Base-by-base conservation (phyloP, 176 grass and related monocot species). In the Oryza coarctata region DNA sequence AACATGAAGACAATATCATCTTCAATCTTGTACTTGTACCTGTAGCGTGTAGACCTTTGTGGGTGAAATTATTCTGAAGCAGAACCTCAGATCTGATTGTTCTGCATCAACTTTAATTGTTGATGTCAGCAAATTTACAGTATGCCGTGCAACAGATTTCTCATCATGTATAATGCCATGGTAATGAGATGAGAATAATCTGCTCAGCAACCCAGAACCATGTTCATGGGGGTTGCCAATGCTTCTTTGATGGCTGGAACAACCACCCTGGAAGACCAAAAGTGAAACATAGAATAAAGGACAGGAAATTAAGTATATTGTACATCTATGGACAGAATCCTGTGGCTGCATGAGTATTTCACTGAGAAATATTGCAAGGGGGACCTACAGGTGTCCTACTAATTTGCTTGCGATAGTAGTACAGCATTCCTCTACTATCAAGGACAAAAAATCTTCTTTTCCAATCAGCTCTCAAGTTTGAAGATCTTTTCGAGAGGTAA, bases 361-460 rank as follows among this genome's bases (percentile, higher is more conserved):
- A 79, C 81, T 43, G 29, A 5, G 68, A 83, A 82, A 77, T 45
- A 25, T 71, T 77, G 61, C 14, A 7, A 69, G 3, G 50, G 78
- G 68, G 34, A 90, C 97, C 33, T 96, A 99, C 97, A 65, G 89
- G 87, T 88, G 93, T 85, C 83, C 89, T 91, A 77, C 63, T 93
- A 83, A 88, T 90, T 79, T 99, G 91, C 71, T 94, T 99, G 81
- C 90, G 91, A 79, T 99, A 99, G 82, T 99, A 99, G 86, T 94
- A 99, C 85, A 99, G 80, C 89, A 93, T 99, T 84, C 96, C 96
- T 90, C 88, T 91, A 74, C 93, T 99, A 90, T 99, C 96, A 63
- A 99, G 93, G 79, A 99, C 93, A 84, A 99, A 99, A 70, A 95
- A 99, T n/a, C 96, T 90, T 91, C 96, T 90, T 86, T 95, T 99